Percentiles rank a stretch among this genome's conserved stretches.
These are phyloP conservation scores for Fusarium lateritium DNA, from an alignment of 2,329 filamentous ascomycete genomes.

Conservation along the genomic window DNA sequence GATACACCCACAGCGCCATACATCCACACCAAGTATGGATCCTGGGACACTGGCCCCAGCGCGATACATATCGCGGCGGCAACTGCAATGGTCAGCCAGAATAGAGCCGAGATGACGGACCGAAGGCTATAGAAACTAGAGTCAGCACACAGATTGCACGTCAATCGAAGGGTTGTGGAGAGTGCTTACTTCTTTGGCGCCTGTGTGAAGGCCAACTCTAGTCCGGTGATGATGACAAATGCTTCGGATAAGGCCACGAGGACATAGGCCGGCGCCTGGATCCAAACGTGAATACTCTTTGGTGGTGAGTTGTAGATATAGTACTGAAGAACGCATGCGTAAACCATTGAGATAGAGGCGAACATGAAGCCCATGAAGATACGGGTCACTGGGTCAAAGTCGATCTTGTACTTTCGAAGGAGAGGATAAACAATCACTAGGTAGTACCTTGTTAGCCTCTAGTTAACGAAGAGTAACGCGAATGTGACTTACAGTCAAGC, in stretches of 20 bases:
- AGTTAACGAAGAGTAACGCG: too few relatives aligned
- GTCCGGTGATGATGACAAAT: conserved; percentile 11
- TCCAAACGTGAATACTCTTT: conserved; percentile 16
- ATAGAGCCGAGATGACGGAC: conserved; percentile 14
- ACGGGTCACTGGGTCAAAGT: neutral
- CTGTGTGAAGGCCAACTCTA: conserved; percentile 10
- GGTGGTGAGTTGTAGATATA: conserved; percentile 13
- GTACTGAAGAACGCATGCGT: conserved; percentile 5
- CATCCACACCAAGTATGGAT: conserved; percentile 17
- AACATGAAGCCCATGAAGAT: conserved; percentile 24
- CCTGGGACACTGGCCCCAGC: neutral
- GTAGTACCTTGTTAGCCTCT: fast-evolving
- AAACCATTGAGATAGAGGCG: conserved; percentile 9
- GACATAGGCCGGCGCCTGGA: conserved; percentile 1
- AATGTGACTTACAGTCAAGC: neutral
- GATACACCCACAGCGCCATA: conserved; percentile 14
- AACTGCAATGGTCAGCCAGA: conserved; percentile 11
- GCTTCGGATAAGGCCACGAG: neutral
- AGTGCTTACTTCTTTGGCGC: conserved; percentile 9
- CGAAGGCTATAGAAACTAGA: neutral
- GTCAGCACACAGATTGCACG: neutral
- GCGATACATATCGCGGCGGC: conserved; percentile 17
- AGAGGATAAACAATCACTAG: conserved; percentile 1
- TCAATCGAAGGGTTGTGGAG: too few relatives aligned
- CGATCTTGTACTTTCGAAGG: conserved; percentile 5